Evolutionary conservation across 345 rosid species (phyloP).

Genomic region (Melaleuca quinquenervia): DNA sequence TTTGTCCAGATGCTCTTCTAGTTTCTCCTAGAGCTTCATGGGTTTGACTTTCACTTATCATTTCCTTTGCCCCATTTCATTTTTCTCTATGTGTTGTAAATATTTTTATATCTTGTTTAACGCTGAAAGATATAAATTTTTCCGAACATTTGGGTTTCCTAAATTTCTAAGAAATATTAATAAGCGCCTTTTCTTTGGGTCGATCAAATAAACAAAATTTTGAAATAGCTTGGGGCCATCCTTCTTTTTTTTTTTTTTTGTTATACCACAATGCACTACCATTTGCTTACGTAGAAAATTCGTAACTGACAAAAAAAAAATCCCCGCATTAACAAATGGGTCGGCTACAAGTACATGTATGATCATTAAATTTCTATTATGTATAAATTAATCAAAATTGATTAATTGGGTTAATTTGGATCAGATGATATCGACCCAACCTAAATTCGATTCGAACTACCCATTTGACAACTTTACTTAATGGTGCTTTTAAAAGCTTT

Average conservation of each 20-base stretch:
- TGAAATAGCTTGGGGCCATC: not conserved
- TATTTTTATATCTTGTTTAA: not conserved
- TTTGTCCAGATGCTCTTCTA: not conserved
- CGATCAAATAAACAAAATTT: not conserved
- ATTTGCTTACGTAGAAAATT: not conserved
- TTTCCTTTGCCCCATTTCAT: not conserved
- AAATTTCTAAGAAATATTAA: not conserved
- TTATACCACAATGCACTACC: not conserved
- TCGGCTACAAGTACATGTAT: too few species aligned
- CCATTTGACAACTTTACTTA: not conserved
- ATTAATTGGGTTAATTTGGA: not conserved
- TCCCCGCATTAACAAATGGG: not conserved
- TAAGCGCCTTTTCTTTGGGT: not conserved
- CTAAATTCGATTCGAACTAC: fast-evolving
- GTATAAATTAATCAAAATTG: fast-evolving
- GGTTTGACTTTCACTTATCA: not conserved
- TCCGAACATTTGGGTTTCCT: not conserved
- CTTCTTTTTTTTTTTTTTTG: not conserved
- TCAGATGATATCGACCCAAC: not conserved
- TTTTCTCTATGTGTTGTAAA: not conserved
- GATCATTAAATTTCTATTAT: not conserved
- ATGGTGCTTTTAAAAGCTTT: not conserved
- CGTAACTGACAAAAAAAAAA: not conserved
- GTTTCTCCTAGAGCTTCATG: not conserved
- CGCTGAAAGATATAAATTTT: not conserved